Evolutionary conservation across 2,329 filamentous ascomycete species (phyloP).

Genomic region (Botrytis fabae): DNA sequence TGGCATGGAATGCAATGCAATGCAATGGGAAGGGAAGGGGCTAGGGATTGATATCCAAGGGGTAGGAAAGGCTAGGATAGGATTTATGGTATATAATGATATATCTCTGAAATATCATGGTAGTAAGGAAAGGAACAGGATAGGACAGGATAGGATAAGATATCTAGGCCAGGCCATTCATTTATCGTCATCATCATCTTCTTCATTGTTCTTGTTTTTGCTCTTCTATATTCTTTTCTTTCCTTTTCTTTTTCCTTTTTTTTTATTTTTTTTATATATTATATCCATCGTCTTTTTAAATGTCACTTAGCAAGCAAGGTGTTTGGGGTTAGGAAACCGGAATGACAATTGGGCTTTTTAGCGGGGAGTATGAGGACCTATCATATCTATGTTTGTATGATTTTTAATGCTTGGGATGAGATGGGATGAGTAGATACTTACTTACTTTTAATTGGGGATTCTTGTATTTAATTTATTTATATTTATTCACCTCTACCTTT

Average conservation of each 20-base stretch:
- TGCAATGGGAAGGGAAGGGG: not conserved
- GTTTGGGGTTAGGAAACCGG: not conserved
- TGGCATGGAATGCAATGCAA: too few relatives aligned
- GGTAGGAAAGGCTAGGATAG: not conserved
- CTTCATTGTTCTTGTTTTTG: not conserved
- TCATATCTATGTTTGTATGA: not conserved
- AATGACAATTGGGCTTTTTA: too few relatives aligned
- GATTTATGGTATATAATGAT: not conserved
- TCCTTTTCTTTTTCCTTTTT: too few relatives aligned
- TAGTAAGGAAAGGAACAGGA: not conserved
- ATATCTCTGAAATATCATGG: not conserved
- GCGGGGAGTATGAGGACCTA: not conserved
- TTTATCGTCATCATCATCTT: not conserved
- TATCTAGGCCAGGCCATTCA: not conserved
- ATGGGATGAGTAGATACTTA: too few relatives aligned
- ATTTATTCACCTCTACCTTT: too few relatives aligned
- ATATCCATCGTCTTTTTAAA: not conserved
- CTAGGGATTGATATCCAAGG: not conserved
- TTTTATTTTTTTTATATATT: not conserved
- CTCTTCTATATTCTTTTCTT: not conserved
- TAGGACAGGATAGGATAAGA: not conserved
- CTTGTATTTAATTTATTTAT: too few relatives aligned
- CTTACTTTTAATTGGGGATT: too few relatives aligned
- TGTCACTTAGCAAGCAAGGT: not conserved
- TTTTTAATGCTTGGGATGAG: not conserved